These are phyloP conservation scores for Starmerella sirachaensis DNA, from an alignment of 805 yeast species.

Conservation along the genomic window DNA sequence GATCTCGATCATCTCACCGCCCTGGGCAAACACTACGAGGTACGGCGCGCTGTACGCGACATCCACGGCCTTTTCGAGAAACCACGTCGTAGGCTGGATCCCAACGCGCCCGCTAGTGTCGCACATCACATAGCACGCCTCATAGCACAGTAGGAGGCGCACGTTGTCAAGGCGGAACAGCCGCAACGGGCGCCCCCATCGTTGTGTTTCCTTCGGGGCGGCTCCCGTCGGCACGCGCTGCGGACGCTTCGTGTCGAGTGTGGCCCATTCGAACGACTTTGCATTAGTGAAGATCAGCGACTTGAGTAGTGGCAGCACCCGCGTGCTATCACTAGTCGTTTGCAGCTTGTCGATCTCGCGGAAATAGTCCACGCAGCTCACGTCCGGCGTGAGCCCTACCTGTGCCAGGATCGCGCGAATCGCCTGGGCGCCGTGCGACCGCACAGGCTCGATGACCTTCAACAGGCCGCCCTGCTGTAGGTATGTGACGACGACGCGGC, in stretches of 20 bases:
- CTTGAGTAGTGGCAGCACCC: slow-evolving; percentile 51
- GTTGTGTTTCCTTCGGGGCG: slow-evolving; percentile 18
- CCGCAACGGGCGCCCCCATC: slow-evolving; percentile 32
- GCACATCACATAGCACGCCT: slow-evolving; percentile 54
- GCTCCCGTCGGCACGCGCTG: slow-evolving; percentile 40
- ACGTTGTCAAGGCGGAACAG: slow-evolving; percentile 44
- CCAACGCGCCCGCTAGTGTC: slow-evolving; percentile 37
- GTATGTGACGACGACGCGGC: slow-evolving; percentile 44
- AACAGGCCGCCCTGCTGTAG: slow-evolving; percentile 47
- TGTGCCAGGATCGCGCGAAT: slow-evolving; percentile 14
- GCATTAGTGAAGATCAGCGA: slow-evolving; percentile 49
- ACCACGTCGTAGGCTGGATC: slow-evolving; percentile 35
- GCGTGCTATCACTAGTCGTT: slow-evolving; percentile 45
- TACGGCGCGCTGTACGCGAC: slow-evolving; percentile 34
- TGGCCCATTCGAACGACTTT: slow-evolving; percentile 54
- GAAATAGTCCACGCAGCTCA: slow-evolving; percentile 31
- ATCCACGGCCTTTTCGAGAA: slow-evolving; percentile 27
- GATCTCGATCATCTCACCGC: slow-evolving; percentile 55
- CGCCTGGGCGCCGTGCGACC: slow-evolving; percentile 21
- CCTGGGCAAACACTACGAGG: slow-evolving; percentile 39
- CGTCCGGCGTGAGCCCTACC: slow-evolving; percentile 13
- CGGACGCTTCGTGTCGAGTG: slow-evolving; percentile 45
- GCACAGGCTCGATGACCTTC: slow-evolving; percentile 49
- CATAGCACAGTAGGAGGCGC: slow-evolving; percentile 51
- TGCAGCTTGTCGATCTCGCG: slow-evolving; percentile 38